Conservation (phyloP, 1,139 yeast species). For the Candida sp. region DNA sequence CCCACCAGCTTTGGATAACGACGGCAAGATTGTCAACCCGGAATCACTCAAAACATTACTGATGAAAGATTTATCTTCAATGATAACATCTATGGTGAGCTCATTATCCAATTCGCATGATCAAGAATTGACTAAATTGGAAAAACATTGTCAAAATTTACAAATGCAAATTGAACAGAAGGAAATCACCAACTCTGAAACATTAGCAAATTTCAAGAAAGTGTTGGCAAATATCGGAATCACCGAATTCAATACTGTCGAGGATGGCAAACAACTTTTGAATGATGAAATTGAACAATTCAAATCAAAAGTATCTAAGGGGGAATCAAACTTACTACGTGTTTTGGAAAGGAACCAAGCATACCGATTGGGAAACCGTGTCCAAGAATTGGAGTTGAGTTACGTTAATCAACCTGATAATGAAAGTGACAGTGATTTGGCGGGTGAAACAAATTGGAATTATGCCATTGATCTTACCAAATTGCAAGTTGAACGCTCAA, state of each 20-base stretch:
- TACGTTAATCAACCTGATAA: constrained; percentile 7
- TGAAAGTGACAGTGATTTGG: constrained; percentile 10
- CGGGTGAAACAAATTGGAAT: constrained; percentile 18
- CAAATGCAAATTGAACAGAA: constrained; percentile 12
- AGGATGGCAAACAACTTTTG: constrained; percentile 26
- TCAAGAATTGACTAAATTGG: constrained; percentile 19
- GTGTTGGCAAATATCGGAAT: constrained; percentile 10
- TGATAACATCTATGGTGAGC: constrained; percentile 40
- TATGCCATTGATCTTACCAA: constrained; percentile 44
- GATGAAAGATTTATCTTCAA: constrained; percentile 30
- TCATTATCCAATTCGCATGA: constrained; percentile 43
- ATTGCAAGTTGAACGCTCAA: constrained; percentile 50
- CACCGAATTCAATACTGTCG: constrained; percentile 19
- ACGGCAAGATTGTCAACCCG: constrained; percentile 21
- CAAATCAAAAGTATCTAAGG: constrained; percentile 28
- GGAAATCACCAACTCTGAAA: constrained; percentile 6
- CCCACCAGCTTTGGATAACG: constrained; percentile 33
- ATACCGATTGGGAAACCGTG: constrained; percentile 23
- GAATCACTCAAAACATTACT: constrained; percentile 17
- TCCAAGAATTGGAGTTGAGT: constrained; percentile 22
- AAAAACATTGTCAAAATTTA: constrained; percentile 16
- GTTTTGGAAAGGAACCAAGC: constrained; percentile 30
- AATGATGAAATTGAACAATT: constrained; percentile 15
- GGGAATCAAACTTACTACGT: constrained; percentile 29
- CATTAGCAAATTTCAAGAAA: constrained; percentile 6